Evolutionary conservation across 768 basidiomycete species (phyloP), one percentile per base, ranked within the genome.

Genomic region (Macrolepiota albuminosa): DNA sequence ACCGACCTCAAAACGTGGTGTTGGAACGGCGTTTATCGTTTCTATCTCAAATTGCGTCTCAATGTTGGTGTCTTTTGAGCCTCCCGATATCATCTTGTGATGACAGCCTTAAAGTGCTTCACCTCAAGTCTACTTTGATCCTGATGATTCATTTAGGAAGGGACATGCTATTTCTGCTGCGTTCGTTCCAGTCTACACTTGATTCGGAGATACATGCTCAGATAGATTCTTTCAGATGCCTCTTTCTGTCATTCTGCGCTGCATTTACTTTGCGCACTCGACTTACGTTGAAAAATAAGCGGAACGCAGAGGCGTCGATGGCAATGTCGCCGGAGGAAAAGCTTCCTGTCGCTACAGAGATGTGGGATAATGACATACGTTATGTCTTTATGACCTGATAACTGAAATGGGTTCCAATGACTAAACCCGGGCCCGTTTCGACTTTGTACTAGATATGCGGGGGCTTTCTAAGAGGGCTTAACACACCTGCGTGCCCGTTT

Each of bases 11-110:
- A 85, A 85, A 65, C 76, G 83, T 31, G 83, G 83, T 43, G 83
- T 83, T 54, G 83, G 83, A 4, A 84, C 83, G 1, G 82, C 82
- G 3, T 84, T 85, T 65, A 81, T 84, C 47, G 82, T 84, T 26
- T 84, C 83, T 1, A 78, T 85, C 48, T 82, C 82, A 21, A 85
- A 83, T 64, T 80, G 78, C 62, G 74, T 85, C 13, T 84, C 82
- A 4, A 84, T 83, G 82, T 83, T 54, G 58, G 79, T 66, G 11
- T 16, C 49, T 18, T 18, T 33, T 8, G 8, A 46, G 21, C 24
- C 13, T 46, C 4, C 10, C 2, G 11, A 21, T 18, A 29, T 46
- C 9, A 26, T 8, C 26, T 51, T 51, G 9, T 42, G 11, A 57
- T 48, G 29, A 40, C n/a, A 39, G 33, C 51, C 24, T 24, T 47